Evolutionary conservation across 352 stramenopile genomes (phyloP).

Genomic region (Phytopythium cucurbitacearum): DNA sequence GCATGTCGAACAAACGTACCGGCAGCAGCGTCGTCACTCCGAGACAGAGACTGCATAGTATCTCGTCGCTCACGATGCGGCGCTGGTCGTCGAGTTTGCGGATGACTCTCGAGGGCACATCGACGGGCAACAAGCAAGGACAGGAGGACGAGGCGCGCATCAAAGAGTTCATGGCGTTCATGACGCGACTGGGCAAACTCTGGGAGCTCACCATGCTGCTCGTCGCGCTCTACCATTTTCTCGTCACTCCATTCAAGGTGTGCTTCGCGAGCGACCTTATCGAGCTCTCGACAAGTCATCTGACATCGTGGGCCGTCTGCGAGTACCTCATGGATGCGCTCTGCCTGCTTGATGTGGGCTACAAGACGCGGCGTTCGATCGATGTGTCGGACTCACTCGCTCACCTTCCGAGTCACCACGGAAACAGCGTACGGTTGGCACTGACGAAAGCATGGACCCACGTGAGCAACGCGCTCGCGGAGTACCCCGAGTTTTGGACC

Average conservation of each 20-base stretch:
- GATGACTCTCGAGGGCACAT: not conserved
- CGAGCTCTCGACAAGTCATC: constrained; percentile 4
- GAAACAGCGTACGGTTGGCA: not conserved
- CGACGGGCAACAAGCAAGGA: no score
- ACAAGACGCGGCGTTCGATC: constrained; percentile 24
- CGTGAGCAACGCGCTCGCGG: constrained; percentile 4
- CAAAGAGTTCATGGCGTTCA: constrained; percentile 32
- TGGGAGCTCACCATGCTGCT: constrained; percentile 56
- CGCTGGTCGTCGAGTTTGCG: constrained; percentile 10
- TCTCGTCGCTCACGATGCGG: constrained; percentile 4
- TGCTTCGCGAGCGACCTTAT: constrained; percentile 46
- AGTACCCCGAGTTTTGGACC: constrained; percentile 25
- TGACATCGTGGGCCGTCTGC: constrained; percentile 35
- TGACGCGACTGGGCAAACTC: constrained; percentile 27
- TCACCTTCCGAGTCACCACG: not conserved
- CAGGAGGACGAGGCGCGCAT: not conserved
- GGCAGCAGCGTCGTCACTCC: no score
- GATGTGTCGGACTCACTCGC: constrained; percentile 6
- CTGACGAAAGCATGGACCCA: not conserved
- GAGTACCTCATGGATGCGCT: constrained; percentile 58
- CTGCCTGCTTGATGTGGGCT: constrained; percentile 36
- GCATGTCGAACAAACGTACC: no score
- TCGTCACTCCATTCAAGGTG: constrained; percentile 50
- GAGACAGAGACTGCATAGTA: no score
- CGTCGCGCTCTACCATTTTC: constrained; percentile 35